A percentile compares a stretch with the other conserved stretches of the same genome.
phyloP scores from a whole-genome alignment of 1,284 basidiomycete genomes.

The Fomitopsis betulina region DNA sequence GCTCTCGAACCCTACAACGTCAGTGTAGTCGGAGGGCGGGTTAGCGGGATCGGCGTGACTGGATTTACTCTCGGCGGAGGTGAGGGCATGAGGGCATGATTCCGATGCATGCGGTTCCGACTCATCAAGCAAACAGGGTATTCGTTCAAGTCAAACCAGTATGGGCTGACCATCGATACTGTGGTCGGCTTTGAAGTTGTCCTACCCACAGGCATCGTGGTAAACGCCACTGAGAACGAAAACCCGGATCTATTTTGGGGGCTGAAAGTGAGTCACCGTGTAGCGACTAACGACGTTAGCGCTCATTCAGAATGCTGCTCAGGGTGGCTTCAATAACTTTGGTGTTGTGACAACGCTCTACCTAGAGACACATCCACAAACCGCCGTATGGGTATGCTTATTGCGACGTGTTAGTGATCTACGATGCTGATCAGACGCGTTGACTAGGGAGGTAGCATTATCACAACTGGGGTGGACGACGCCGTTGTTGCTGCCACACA shows the following conservation, averaged over 20 bases:
- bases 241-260: conserved; percentile 35
- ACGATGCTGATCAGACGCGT: no score
- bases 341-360: conserved; percentile 16
- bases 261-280: conserved; percentile 29
- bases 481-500: conserved; percentile 40
- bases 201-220: conserved; percentile 34
- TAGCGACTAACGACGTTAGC: neutral
- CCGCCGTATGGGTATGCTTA: neutral
- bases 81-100: conserved; percentile 17
- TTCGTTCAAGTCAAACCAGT: conserved; percentile 21
- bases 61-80: conserved; percentile 43
- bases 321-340: conserved; percentile 62
- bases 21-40: conserved; percentile 41
- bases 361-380: neutral
- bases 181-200: conserved; percentile 36
- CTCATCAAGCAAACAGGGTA: conserved; percentile 28
- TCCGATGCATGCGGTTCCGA: neutral
- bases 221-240: conserved; percentile 19
- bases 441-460: conserved; percentile 51
- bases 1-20: conserved; percentile 29
- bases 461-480: conserved; percentile 31
- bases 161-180: conserved; percentile 34
- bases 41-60: conserved; percentile 32
- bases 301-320: neutral
- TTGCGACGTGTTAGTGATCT: no score